Percentiles rank a stretch among this genome's conserved stretches.
These are phyloP conservation scores for Afroboletus lepidellus DNA, from an alignment of 1,284 basidiomycete species.

Conservation along the genomic window DNA sequence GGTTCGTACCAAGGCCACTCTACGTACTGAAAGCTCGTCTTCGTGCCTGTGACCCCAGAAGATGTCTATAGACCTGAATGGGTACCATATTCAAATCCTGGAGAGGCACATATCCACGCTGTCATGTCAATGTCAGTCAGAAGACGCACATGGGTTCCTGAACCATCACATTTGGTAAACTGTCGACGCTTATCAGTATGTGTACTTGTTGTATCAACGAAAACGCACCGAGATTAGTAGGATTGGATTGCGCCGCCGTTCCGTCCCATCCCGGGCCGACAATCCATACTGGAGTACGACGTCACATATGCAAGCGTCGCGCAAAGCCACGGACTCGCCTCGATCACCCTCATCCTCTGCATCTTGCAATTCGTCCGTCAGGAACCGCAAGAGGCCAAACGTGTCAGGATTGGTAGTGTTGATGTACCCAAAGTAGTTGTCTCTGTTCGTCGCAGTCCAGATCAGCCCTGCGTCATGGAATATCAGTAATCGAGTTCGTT, in stretches of 20 bases:
- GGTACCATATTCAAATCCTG: too few relatives aligned
- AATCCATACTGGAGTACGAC: conserved; percentile 59
- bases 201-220: neutral
- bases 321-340: conserved; percentile 36
- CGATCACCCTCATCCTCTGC: conserved; percentile 67
- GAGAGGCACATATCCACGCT: too few relatives aligned
- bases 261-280: conserved; percentile 79
- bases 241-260: conserved; percentile 53
- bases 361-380: conserved; percentile 78
- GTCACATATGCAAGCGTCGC: too few relatives aligned
- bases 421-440: conserved; percentile 69
- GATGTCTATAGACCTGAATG: conserved; percentile 42
- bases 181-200: conserved; percentile 58
- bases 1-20: too few relatives aligned
- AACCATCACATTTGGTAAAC: conserved; percentile 79
- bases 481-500: too few relatives aligned
- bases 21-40: conserved; percentile 61
- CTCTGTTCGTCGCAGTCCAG: conserved; percentile 41
- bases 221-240: conserved; percentile 64
- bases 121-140: too few relatives aligned
- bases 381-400: conserved; percentile 71
- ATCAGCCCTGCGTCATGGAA: too few relatives aligned
- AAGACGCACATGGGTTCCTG: conserved; percentile 56
- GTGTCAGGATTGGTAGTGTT: conserved; percentile 69
- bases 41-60: conserved; percentile 84